Base-by-base conservation (phyloP, 495 filamentous ascomycete genomes). In the Parathielavia hyrcaniae region DNA sequence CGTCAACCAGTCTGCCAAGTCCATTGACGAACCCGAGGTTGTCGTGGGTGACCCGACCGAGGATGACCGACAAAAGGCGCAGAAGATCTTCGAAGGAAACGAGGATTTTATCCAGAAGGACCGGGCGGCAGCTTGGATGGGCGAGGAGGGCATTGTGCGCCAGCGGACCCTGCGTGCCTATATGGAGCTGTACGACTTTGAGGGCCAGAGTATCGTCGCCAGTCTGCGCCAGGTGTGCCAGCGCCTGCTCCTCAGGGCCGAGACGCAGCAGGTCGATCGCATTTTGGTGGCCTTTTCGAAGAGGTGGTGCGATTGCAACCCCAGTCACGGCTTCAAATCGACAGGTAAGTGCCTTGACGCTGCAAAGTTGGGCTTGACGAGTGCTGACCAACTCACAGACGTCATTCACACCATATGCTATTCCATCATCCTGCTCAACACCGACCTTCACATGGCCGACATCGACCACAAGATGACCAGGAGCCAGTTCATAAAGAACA, bases 381-480 rank as follows among this genome's bases (percentile, higher is more conserved):
- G 16, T 20, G 40, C 48, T 58, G 26, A 58, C 40, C 17, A 5
- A 23, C 0, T 51, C 20, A 7, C 55, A 90, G 92, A 97, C 72
- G 86, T 99, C 50, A 91, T 99, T 13, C 91, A 97, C 66, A 97
- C 95, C 10, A 92, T 99, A 59, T 92, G 89, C 67, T 99, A 97
- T 70, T 97, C 93, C 5, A 79, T 99, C 52, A 83, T 99, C 53
- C 78, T 99, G 32, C 79, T 99, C 53, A 99, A 99, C 66, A 97
- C 93, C 55, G 93, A 99, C 74, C 77, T 99, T 43, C 91, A 99
- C 65, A 73, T 96, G 59, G 91, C 91, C 54, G 91, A 97, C 64
- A 93, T 97, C 50, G 88, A 95, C 51, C 83, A 88, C 67, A 95
- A 95, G 75, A 99, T 99, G 93, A 96, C 91, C 20, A 83, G 86